These are phyloP conservation scores for Claviceps pazoutovae DNA, from an alignment of 2,329 filamentous ascomycete genomes.

Conservation along the genomic window DNA sequence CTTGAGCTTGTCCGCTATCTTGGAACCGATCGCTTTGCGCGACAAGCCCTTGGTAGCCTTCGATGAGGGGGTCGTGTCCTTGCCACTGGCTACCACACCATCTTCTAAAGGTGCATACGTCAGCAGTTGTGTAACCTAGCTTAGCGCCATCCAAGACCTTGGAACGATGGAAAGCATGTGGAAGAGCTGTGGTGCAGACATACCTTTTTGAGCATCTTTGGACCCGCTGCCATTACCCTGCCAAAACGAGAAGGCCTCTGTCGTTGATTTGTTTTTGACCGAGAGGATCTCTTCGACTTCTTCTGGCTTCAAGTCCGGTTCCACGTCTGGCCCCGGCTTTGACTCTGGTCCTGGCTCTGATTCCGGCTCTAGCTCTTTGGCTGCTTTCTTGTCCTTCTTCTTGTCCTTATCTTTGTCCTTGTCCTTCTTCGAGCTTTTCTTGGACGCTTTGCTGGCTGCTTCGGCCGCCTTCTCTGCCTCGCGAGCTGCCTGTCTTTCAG, in stretches of 20 bases:
- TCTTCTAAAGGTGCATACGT: constrained; percentile 36
- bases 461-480: constrained; percentile 13
- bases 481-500: constrained; percentile 19
- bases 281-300: constrained; percentile 30
- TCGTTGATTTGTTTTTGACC: constrained; percentile 17
- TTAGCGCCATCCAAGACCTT: constrained; percentile 20
- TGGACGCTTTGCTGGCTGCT: constrained; percentile 23
- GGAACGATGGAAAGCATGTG: neutral
- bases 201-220: constrained; percentile 31
- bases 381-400: constrained; percentile 9
- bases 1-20: constrained; percentile 42
- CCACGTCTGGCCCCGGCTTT: constrained; percentile 9
- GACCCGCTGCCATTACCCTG: constrained; percentile 26
- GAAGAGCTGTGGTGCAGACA: constrained; percentile 8
- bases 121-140: constrained; percentile 29
- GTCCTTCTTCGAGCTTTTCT: constrained; percentile 22
- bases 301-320: constrained; percentile 24
- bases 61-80: constrained; percentile 27
- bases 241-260: constrained; percentile 44
- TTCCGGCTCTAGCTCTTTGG: constrained; percentile 8
- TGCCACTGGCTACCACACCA: constrained; percentile 18
- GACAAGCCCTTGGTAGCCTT: constrained; percentile 20
- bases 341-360: constrained; percentile 6
- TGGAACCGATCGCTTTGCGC: constrained; percentile 35
- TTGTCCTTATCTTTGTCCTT: constrained; percentile 13